Evolutionary conservation across 2,329 filamentous ascomycete genomes (phyloP).

Genomic region (Botryotinia convoluta): DNA sequence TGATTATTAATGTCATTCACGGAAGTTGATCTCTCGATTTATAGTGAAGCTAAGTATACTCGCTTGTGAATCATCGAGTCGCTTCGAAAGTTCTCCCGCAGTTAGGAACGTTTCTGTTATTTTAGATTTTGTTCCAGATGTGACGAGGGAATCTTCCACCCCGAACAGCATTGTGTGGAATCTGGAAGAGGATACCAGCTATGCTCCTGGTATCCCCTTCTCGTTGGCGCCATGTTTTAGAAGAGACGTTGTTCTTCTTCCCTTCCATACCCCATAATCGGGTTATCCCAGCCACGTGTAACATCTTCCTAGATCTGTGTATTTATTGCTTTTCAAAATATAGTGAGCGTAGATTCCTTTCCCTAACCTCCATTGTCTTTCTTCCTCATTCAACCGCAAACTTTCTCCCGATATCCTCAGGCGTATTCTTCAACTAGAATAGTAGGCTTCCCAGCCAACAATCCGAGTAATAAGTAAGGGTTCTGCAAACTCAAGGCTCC

Average conservation of each 20-base stretch:
- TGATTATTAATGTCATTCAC: too few species aligned
- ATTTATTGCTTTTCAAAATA: neutral
- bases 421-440: neutral
- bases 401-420: neutral
- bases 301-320: neutral
- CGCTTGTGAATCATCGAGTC: neutral
- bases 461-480: rapidly evolving
- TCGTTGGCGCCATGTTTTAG: neutral
- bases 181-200: neutral
- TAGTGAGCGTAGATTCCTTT: neutral
- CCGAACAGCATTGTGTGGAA: neutral
- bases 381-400: neutral
- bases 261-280: neutral
- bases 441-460: neutral
- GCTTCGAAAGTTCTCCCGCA: neutral
- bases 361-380: neutral
- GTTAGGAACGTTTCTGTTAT: neutral
- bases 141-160: neutral
- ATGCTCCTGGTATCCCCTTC: neutral
- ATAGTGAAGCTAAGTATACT: neutral
- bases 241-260: neutral
- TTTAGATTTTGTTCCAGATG: neutral
- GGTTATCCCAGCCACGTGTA: neutral
- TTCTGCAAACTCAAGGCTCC: neutral
- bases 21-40: neutral